Conservation (phyloP, 768 basidiomycete species). For the Boletales sp. region DNA sequence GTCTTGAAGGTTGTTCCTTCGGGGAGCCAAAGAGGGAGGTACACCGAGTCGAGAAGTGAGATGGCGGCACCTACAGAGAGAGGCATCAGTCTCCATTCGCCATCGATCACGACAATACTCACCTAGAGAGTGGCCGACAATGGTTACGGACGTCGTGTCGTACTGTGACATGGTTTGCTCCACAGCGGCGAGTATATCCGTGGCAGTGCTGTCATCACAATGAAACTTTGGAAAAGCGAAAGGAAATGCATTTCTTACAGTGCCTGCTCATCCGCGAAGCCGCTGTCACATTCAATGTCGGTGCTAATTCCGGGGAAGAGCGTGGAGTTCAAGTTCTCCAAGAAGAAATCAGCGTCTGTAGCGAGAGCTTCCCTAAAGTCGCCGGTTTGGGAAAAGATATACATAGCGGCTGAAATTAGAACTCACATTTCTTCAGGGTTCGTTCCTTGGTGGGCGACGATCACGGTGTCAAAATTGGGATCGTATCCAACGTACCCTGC, state of each 20-base stretch:
- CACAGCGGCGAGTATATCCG: constrained; percentile 38
- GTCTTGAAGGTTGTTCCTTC: constrained; percentile 24
- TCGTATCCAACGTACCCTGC: constrained; percentile 38
- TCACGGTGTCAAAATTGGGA: constrained; percentile 30
- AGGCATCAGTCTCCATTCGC: too few relatives aligned
- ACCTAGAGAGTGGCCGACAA: constrained; percentile 43
- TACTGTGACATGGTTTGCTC: constrained; percentile 34
- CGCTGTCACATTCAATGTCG: constrained; percentile 39
- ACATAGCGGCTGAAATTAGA: too few relatives aligned
- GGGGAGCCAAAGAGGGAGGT: constrained; percentile 34
- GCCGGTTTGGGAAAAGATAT: too few relatives aligned
- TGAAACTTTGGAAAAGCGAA: too few relatives aligned
- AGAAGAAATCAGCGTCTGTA: constrained; percentile 37
- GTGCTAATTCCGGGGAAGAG: constrained; percentile 47
- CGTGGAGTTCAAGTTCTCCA: constrained; percentile 29
- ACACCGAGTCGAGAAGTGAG: constrained; percentile 34
- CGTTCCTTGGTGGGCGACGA: constrained; percentile 35
- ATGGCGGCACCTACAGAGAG: constrained; percentile 31
- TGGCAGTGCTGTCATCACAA: constrained; percentile 24
- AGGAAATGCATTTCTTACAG: too few relatives aligned
- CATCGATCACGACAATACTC: background rate
- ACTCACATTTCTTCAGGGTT: constrained; percentile 29
- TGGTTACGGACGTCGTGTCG: constrained; percentile 34
- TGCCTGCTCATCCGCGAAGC: constrained; percentile 44
- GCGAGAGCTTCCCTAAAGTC: constrained; percentile 10